Evolutionary conservation across 1,139 yeast genomes (phyloP).

Genomic region (Candida sp.): DNA sequence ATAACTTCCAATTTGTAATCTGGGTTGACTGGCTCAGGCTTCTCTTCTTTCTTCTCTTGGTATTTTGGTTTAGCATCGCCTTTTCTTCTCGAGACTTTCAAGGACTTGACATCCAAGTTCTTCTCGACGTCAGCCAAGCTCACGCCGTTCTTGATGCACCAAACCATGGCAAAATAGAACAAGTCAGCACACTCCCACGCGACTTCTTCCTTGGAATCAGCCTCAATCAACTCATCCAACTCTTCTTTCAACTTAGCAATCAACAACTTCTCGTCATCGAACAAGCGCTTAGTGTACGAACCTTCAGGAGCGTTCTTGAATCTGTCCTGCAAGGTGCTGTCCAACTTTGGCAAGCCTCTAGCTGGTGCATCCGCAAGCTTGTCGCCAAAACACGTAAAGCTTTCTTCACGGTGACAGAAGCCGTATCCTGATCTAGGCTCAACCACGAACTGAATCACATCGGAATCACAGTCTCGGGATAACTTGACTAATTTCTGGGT

Average conservation of each 20-base stretch:
- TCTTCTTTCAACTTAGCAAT: conserved; percentile 93
- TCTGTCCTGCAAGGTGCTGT: conserved; percentile 62
- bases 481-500: conserved; percentile 75
- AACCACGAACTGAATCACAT: conserved; percentile 85
- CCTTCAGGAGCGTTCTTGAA: conserved; percentile 78
- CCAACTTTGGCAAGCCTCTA: conserved; percentile 67
- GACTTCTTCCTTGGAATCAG: conserved; percentile 61
- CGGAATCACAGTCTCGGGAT: conserved; percentile 90
- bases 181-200: conserved; percentile 99
- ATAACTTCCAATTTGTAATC: conserved; percentile 67
- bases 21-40: conserved; percentile 13
- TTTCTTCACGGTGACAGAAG: conserved; percentile 86
- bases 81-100: conserved; percentile 89
- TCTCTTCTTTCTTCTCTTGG: conserved; percentile 6
- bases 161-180: conserved; percentile 87
- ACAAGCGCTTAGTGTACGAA: conserved; percentile 89
- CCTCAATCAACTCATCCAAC: conserved; percentile 95
- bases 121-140: conserved; percentile 79
- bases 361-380: conserved; percentile 51
- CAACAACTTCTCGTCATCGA: conserved; percentile 74
- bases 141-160: conserved; percentile 84
- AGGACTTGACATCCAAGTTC: conserved; percentile 81
- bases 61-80: conserved; percentile 95
- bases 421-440: conserved; percentile 79
- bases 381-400: conserved; percentile 73